These are phyloP conservation scores for Oxytropis ochrocephala DNA, from an alignment of 306 rosid species.

Conservation along the genomic window DNA sequence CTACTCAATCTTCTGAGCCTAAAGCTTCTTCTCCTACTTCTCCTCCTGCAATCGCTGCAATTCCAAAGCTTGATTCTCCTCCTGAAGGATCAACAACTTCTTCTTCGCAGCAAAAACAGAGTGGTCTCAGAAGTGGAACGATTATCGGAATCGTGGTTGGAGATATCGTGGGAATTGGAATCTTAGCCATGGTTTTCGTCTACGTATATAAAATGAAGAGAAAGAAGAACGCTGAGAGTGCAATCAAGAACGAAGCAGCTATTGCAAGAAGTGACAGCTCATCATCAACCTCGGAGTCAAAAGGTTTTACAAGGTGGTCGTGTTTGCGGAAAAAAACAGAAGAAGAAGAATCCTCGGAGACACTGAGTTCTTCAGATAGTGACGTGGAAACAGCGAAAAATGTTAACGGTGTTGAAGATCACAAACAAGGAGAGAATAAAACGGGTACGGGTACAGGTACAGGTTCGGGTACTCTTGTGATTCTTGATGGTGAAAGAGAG, in stretches of 20 bases:
- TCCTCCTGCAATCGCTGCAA: conserved; percentile 88
- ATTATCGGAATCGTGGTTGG: conserved; percentile 69
- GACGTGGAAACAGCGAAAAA: conserved; percentile 24
- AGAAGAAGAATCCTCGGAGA: conserved; percentile 38
- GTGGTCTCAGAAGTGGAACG: conserved; percentile 44
- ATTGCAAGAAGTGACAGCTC: conserved; percentile 35
- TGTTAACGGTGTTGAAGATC: conserved; percentile 22
- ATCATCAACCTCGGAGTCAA: conserved; percentile 50
- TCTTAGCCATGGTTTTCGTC: conserved; percentile 43
- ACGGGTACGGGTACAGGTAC: conserved; percentile 57
- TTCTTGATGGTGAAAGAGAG: conserved; percentile 69
- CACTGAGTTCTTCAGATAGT: conserved; percentile 27
- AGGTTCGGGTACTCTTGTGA: conserved; percentile 58
- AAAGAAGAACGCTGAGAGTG: conserved; percentile 32
- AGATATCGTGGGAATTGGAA: conserved; percentile 43
- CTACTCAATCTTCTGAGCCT: conserved; percentile 45
- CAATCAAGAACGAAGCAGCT: conserved; percentile 30
- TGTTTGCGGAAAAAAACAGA: conserved; percentile 62
- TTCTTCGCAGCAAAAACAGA: conserved; percentile 6
- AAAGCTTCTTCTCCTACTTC: conserved; percentile 36
- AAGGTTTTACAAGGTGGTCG: conserved; percentile 71
- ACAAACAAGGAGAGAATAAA: conserved; percentile 29
- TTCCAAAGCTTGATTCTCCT: conserved; percentile 58
- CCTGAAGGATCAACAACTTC: conserved; percentile 14
- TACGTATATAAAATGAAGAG: conserved; percentile 44